Base-by-base conservation (phyloP, 306 rosid genomes). In the Gleditsia sinensis region DNA sequence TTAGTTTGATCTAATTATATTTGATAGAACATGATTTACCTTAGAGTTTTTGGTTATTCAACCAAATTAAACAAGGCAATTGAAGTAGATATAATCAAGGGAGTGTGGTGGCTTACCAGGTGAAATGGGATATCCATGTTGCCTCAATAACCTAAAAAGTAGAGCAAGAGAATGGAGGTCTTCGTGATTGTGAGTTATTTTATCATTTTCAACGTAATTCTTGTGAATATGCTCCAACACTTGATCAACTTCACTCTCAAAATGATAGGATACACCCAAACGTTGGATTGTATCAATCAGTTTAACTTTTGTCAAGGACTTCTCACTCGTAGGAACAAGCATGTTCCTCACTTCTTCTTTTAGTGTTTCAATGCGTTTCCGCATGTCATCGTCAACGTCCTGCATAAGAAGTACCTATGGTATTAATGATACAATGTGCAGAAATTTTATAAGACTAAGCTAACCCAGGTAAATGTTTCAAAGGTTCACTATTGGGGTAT, bases 261-360 rank as follows among this genome's bases (percentile, higher is more conserved):
- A 83, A 65, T 85, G 82, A 36, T 81, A 74, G 10, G 10, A 75
- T 9, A 17, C 62, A 2, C 88, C 90, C 42, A 85, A 75, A 13
- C 87, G 84, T 4, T 81, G 91, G 17, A 85, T 66, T 32, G 83
- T 51, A 46, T 88, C 87, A n/a, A 88, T 72, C 6, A 82, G 34
- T 23, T 72, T 23, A n/a, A 83, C 23, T 23, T 58, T 74, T 0
- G 30, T 33, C 17, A 46, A 49, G 1, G 73, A 34, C 4, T 65
- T 34, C 9, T 64, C 78, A 4, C 0, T 39, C 0, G 10, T 12
- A 13, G 70, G n/a, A 1, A 14, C 9, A 10, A 81, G 75, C 69
- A 62, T 78, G 10, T 60, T 79, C 42, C 62, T 83, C 78, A 83
- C 84, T 21, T 68, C 12, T 12, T 53, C 51, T 67, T 79, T 85